phyloP scores from a whole-genome alignment of 2,329 filamentous ascomycete genomes.

The Acephala macrosclerotiorum region DNA sequence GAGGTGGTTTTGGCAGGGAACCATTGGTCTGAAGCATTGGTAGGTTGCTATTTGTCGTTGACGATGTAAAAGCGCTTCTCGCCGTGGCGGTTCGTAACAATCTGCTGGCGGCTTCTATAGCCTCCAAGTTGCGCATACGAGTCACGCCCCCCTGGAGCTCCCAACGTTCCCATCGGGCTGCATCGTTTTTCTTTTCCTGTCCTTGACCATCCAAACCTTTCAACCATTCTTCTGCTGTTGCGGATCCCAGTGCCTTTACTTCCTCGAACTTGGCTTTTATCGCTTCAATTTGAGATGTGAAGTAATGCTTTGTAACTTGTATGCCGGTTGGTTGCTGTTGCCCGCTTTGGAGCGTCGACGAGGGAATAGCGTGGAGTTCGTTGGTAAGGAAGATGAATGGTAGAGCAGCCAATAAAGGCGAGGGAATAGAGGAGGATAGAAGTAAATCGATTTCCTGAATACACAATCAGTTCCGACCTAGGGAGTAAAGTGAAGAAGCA shows the following conservation, averaged over 20 bases:
- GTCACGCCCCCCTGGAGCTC: slow-evolving; percentile 47
- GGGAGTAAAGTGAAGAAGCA: not conserved
- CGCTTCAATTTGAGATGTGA: slow-evolving; percentile 65
- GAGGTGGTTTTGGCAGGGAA: slow-evolving; percentile 20
- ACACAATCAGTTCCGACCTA: slow-evolving; percentile 35
- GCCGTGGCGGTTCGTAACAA: not conserved
- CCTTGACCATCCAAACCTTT: slow-evolving; percentile 75
- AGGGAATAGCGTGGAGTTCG: slow-evolving; percentile 65
- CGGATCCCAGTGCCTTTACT: slow-evolving; percentile 70
- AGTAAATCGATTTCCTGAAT: slow-evolving; percentile 75
- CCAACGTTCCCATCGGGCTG: slow-evolving; percentile 79
- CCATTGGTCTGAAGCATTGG: slow-evolving; percentile 18
- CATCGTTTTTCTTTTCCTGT: slow-evolving; percentile 64
- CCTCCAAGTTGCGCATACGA: slow-evolving; percentile 34
- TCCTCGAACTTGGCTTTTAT: slow-evolving; percentile 69
- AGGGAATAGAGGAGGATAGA: slow-evolving; percentile 65
- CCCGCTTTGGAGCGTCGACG: slow-evolving; percentile 59
- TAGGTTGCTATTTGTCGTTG: slow-evolving; percentile 24
- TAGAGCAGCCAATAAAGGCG: slow-evolving; percentile 70
- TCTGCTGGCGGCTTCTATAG: slow-evolving; percentile 10
- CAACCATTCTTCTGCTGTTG: slow-evolving; percentile 77
- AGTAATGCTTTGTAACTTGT: slow-evolving; percentile 71
- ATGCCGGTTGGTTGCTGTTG: slow-evolving; percentile 56
- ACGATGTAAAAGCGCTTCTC: not conserved
- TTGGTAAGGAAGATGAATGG: slow-evolving; percentile 71